Percentiles rank a stretch among this genome's conserved stretches.
These are phyloP conservation scores for Nitzschia sp. DNA, from an alignment of 108 stramenopile genomes.

Conservation along the genomic window DNA sequence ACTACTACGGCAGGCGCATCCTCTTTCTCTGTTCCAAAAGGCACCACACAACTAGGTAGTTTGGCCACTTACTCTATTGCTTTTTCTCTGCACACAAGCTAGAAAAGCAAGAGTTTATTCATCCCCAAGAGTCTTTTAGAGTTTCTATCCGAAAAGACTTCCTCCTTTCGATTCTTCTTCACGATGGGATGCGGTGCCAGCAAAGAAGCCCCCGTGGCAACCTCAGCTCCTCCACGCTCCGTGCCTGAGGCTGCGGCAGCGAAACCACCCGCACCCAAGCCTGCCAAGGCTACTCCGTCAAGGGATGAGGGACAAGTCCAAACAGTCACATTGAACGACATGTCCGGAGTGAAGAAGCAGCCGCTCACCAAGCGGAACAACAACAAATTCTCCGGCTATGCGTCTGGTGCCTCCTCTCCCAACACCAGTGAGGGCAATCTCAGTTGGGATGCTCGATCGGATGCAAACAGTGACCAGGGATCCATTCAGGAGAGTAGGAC, in stretches of 20 bases:
- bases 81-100: too few relatives aligned
- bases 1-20: too few relatives aligned
- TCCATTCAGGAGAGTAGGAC: neutral
- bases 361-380: neutral
- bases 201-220: conserved; percentile 6
- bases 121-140: too few relatives aligned
- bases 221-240: conserved; percentile 1
- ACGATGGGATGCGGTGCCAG: conserved; percentile 24
- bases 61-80: too few relatives aligned
- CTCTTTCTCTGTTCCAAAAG: too few relatives aligned
- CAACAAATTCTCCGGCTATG: conserved; percentile 34
- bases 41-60: too few relatives aligned
- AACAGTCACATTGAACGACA: conserved; percentile 22
- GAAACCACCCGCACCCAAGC: neutral
- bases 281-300: neutral
- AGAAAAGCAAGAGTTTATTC: too few relatives aligned
- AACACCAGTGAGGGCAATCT: conserved; percentile 33
- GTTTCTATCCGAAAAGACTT: too few relatives aligned
- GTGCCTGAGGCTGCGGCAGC: neutral
- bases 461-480: conserved; percentile 6
- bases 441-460: conserved; percentile 24
- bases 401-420: conserved; percentile 46
- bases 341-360: neutral
- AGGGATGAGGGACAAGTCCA: neutral
- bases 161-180: too few relatives aligned